A percentile compares a stretch with the other conserved stretches of the same genome.
These are phyloP conservation scores for Penicillium sp. DNA, from an alignment of 2,329 filamentous ascomycete genomes.

Conservation along the genomic window DNA sequence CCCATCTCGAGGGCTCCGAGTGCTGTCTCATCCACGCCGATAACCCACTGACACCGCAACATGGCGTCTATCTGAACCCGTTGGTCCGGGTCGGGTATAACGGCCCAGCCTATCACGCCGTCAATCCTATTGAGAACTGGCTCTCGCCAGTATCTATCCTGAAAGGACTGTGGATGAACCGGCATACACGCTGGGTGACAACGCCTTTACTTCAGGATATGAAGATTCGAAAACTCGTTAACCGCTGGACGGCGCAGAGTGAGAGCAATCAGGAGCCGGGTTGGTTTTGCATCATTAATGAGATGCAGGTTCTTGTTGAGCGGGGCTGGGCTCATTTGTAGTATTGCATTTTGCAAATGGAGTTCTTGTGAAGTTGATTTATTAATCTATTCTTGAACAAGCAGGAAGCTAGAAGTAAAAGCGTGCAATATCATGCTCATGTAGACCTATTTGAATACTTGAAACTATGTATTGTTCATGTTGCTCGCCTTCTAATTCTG, in stretches of 20 bases:
- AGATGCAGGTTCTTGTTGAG: slow-evolving; percentile 21
- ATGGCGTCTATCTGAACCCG: slow-evolving; percentile 38
- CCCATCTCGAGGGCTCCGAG: slow-evolving; percentile 64
- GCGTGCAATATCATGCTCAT: too few species aligned
- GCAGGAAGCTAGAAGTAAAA: too few species aligned
- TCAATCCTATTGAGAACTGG: slow-evolving; percentile 37
- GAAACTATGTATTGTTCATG: too few species aligned
- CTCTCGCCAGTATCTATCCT: slow-evolving; percentile 47
- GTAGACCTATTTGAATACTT: too few species aligned
- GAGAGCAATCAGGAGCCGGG: slow-evolving; percentile 12
- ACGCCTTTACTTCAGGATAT: slow-evolving; percentile 27
- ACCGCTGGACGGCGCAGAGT: slow-evolving; percentile 26
- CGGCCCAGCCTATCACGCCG: slow-evolving; percentile 20
- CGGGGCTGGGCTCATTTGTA: slow-evolving; percentile 19
- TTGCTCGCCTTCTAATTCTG: too few species aligned
- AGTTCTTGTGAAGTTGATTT: too few species aligned
- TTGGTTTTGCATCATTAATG: slow-evolving; percentile 18
- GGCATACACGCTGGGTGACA: slow-evolving; percentile 46
- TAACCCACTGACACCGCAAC: slow-evolving; percentile 27
- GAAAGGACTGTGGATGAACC: slow-evolving; percentile 55
- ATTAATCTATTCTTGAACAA: too few species aligned
- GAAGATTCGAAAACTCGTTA: slow-evolving; percentile 32
- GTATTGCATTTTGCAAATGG: neutral
- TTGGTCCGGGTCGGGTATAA: slow-evolving; percentile 39
- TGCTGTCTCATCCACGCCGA: slow-evolving; percentile 58